Percentiles rank a stretch among this genome's conserved stretches.
Evolutionary conservation across 345 rosid species (phyloP).

Genomic region (Sonneratia alba): DNA sequence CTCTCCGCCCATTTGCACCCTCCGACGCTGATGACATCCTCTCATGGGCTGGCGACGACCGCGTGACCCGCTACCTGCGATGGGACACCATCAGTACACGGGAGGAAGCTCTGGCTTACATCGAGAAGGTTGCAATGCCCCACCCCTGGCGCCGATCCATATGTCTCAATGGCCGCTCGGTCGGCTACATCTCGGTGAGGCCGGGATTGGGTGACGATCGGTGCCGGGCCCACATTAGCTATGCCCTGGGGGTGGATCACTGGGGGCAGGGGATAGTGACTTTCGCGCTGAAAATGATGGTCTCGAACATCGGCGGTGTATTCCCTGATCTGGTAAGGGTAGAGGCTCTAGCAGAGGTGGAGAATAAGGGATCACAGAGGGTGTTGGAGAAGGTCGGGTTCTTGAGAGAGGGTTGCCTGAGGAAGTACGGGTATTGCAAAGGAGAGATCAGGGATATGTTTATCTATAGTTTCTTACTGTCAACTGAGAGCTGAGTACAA

Average conservation of each 20-base stretch:
- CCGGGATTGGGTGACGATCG: slow-evolving; percentile 26
- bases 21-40: slow-evolving; percentile 46
- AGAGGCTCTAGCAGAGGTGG: slow-evolving; percentile 46
- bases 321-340: slow-evolving; percentile 36
- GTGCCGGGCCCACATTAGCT: slow-evolving; percentile 29
- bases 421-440: slow-evolving; percentile 38
- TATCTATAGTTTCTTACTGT: slow-evolving; percentile 29
- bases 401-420: slow-evolving; percentile 45
- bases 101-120: slow-evolving; percentile 26
- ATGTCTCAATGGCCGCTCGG: slow-evolving; percentile 30
- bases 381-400: slow-evolving; percentile 60
- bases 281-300: slow-evolving; percentile 26
- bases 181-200: slow-evolving; percentile 33
- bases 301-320: slow-evolving; percentile 21
- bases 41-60: slow-evolving; percentile 32
- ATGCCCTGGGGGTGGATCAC: slow-evolving; percentile 26
- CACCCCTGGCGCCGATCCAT: slow-evolving; percentile 43
- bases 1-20: slow-evolving; percentile 34
- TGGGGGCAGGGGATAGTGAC: slow-evolving; percentile 43
- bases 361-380: slow-evolving; percentile 46
- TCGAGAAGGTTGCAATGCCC: slow-evolving; percentile 25
- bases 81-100: slow-evolving; percentile 29
- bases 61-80: slow-evolving; percentile 34
- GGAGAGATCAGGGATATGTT: slow-evolving; percentile 45
- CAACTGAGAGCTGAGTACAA: slow-evolving; percentile 15